A percentile compares a stretch with the other conserved stretches of the same genome.
phyloP scores from a whole-genome alignment of 176 grass and related monocot species.

The Urochloa ruziziensis region DNA sequence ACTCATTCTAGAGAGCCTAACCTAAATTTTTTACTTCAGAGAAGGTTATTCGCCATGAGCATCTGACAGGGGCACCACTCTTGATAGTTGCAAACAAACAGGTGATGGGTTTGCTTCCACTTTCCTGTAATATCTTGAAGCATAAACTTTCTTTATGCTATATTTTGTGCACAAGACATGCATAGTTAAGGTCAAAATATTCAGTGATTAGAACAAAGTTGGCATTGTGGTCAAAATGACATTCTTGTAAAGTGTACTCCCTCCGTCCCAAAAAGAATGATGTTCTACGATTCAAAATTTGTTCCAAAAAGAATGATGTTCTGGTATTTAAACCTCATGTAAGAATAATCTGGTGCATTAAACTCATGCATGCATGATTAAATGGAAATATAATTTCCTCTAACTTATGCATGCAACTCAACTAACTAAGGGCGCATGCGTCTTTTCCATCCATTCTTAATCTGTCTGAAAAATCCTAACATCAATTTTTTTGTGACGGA shows the following conservation, averaged over 20 bases:
- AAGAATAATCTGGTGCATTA: no score
- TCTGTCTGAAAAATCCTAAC: no score
- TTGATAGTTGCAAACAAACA: constrained; percentile 90
- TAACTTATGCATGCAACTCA: no score
- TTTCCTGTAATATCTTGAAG: constrained; percentile 12
- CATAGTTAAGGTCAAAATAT: background rate
- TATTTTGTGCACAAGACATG: background rate
- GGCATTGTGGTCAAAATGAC: background rate
- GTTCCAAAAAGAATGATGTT: no score
- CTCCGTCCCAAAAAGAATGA: no score
- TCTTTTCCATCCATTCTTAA: no score
- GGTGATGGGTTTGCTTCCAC: constrained; percentile 36
- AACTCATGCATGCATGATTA: no score
- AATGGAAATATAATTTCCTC: no score
- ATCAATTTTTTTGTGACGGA: no score
- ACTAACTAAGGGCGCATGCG: no score
- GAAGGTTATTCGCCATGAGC: constrained; percentile 83
- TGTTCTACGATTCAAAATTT: no score
- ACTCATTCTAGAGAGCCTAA: constrained; percentile 11
- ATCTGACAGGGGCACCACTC: constrained; percentile 77
- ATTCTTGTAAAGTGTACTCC: background rate
- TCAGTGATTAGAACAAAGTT: background rate
- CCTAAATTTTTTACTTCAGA: constrained; percentile 52
- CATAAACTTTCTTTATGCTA: background rate
- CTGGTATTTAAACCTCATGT: no score